These are phyloP conservation scores for Leishmania braziliensis DNA, from an alignment of 208 protist genomes.

Conservation along the genomic window DNA sequence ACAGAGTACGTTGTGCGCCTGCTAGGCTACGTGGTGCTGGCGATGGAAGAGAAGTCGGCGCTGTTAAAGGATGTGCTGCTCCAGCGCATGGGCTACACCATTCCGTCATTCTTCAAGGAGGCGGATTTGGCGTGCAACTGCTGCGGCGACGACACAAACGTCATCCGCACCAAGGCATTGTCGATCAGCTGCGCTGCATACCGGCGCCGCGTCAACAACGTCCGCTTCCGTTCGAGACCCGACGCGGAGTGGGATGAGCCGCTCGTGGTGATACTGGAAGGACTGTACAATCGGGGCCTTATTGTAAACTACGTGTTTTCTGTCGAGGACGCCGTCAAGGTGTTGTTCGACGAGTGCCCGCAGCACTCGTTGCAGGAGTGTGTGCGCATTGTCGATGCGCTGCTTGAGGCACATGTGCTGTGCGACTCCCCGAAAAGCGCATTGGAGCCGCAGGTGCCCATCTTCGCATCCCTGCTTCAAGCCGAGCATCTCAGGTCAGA, in stretches of 20 bases:
- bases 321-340: conserved; percentile 74
- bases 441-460: conserved; percentile 39
- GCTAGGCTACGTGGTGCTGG: conserved; percentile 57
- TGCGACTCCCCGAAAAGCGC: conserved; percentile 30
- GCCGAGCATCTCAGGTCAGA: conserved; percentile 26
- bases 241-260: conserved; percentile 36
- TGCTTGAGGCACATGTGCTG: conserved; percentile 45
- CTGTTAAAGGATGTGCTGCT: conserved; percentile 78
- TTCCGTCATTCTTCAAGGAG: conserved; percentile 64
- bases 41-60: conserved; percentile 69
- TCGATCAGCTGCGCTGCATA: conserved; percentile 61
- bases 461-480: conserved; percentile 24
- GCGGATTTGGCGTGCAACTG: conserved; percentile 64
- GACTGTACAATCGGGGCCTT: conserved; percentile 86
- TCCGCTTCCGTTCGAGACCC: conserved; percentile 53
- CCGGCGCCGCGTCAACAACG: conserved; percentile 69
- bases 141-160: conserved; percentile 73
- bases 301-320: conserved; percentile 74
- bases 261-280: conserved; percentile 70
- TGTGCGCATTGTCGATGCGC: conserved; percentile 38
- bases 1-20: conserved; percentile 72
- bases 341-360: conserved; percentile 77
- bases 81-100: conserved; percentile 72
- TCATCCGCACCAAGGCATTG: conserved; percentile 45
- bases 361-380: conserved; percentile 66